Base-by-base conservation (phyloP, 78 protist genomes). In the Dictyostelium firmibasis region DNA sequence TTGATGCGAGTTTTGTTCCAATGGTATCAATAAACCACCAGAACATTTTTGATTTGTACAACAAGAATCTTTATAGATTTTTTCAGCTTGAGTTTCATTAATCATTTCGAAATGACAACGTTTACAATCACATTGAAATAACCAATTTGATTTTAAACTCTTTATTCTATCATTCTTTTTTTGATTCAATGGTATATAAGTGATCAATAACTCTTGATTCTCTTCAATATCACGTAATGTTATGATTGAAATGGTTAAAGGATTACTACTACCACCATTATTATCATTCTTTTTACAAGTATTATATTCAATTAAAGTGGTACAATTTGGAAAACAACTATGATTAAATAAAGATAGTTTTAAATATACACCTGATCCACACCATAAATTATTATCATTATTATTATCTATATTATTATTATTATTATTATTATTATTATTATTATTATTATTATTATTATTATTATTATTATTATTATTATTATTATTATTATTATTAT, bases 181-280 rank as follows among this genome's bases (percentile, higher is more conserved):
- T 81, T 89, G 94, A 64, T 89, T 75, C 0, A 89, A 60, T 36
- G 94, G 94, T 7, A 89, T 81, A 62, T 89, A 89, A 14, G 94
- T 89, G 3, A 89, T 81, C 0, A 89, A 76, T 33, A 79, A 33
- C 20, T 89, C 94, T 9, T 13, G 14, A 31, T 89, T 53, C 11
- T 25, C 43, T 47, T 78, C 60, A 31, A 89, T 81, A n/a, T 89
- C 86, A 7, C 79, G 3, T 20, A 89, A 23, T 23, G 94, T 35
- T 43, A 81, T 53, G 27, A 89, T 81, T 18, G 70, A 60, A 29
- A 89, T 64, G 13, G 57, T 41, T 11, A 89, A 57, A 14, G 83
- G 93, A 29, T 76, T 78, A 50, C 10, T 33, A 23, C 14, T 13
- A 29, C 16, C 1, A 29, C 35, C 13, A 27, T 14, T 82, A 35